Evolutionary conservation across 495 filamentous ascomycete species (phyloP).

Genomic region (Xylaria flabelliformis): DNA sequence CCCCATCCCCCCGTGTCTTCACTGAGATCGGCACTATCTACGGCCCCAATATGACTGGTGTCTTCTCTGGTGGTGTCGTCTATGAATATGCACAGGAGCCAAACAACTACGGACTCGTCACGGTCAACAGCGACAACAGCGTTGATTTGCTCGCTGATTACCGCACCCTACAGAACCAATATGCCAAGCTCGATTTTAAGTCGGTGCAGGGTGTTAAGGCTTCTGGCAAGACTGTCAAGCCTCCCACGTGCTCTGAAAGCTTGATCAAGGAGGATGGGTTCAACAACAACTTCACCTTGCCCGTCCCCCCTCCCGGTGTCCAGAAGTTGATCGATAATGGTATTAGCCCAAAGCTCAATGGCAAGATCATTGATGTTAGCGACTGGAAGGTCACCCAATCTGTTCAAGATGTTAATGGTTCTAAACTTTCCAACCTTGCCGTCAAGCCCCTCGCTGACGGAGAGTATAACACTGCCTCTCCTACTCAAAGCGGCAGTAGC

Average conservation of each 20-base stretch:
- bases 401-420: slow-evolving; percentile 51
- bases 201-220: slow-evolving; percentile 61
- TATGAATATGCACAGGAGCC: slow-evolving; percentile 84
- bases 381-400: slow-evolving; percentile 49
- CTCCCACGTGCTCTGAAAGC: slow-evolving; percentile 64
- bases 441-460: slow-evolving; percentile 53
- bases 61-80: slow-evolving; percentile 86
- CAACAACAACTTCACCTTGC: slow-evolving; percentile 78
- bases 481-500: slow-evolving; percentile 1
- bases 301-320: slow-evolving; percentile 54
- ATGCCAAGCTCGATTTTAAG: slow-evolving; percentile 72
- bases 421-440: slow-evolving; percentile 41
- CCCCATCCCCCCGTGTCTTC: slow-evolving; percentile 77
- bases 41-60: slow-evolving; percentile 74
- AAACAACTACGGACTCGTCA: slow-evolving; percentile 78
- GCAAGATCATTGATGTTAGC: slow-evolving; percentile 50
- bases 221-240: slow-evolving; percentile 54
- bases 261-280: slow-evolving; percentile 71
- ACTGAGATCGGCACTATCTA: slow-evolving; percentile 84
- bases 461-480: slow-evolving; percentile 40
- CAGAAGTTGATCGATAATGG: slow-evolving; percentile 62
- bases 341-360: slow-evolving; percentile 48
- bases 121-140: slow-evolving; percentile 68
- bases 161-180: slow-evolving; percentile 75
- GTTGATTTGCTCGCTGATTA: slow-evolving; percentile 73